Conservation (phyloP, 257 asterid genomes). For the Solanum arcanum region DNA sequence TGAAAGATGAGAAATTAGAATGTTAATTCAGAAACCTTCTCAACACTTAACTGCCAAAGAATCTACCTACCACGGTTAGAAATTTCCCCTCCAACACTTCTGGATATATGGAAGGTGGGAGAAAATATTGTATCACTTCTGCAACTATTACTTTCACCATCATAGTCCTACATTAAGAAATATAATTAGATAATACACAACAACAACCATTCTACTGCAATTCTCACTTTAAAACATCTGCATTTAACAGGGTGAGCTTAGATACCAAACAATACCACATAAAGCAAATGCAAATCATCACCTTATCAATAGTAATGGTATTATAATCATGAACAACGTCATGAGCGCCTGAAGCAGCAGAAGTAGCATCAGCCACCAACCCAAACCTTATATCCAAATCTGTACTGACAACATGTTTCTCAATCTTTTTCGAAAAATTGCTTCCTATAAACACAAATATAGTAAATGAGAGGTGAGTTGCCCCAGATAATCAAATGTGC, state of each 20-base stretch:
- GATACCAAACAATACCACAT: background rate
- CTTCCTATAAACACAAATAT: constrained; percentile 36
- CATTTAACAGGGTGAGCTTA: background rate
- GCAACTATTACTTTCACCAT: constrained; percentile 25
- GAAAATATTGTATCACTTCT: constrained; percentile 69
- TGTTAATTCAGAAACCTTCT: background rate
- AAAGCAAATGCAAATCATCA: constrained; percentile 3
- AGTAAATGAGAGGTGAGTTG: constrained; percentile 5
- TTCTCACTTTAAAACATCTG: background rate
- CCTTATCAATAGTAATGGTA: constrained; percentile 29
- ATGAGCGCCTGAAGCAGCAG: constrained; percentile 27
- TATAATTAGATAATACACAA: constrained; percentile 2
- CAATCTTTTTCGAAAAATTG: constrained; percentile 27
- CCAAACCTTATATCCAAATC: constrained; percentile 50
- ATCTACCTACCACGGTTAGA: constrained; percentile 43
- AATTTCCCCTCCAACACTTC: constrained; percentile 41
- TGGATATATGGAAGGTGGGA: constrained; percentile 63
- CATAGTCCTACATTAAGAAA: constrained; percentile 34
- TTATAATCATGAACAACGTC: constrained; percentile 18
- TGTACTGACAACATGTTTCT: constrained; percentile 35
- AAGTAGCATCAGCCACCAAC: constrained; percentile 33
- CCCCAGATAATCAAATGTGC: background rate
- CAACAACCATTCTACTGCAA: background rate
- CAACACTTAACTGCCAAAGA: background rate
- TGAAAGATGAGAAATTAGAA: background rate